Base-by-base conservation (phyloP, 2,329 filamentous ascomycete species). In the Arthrinium phaeospermum region DNA sequence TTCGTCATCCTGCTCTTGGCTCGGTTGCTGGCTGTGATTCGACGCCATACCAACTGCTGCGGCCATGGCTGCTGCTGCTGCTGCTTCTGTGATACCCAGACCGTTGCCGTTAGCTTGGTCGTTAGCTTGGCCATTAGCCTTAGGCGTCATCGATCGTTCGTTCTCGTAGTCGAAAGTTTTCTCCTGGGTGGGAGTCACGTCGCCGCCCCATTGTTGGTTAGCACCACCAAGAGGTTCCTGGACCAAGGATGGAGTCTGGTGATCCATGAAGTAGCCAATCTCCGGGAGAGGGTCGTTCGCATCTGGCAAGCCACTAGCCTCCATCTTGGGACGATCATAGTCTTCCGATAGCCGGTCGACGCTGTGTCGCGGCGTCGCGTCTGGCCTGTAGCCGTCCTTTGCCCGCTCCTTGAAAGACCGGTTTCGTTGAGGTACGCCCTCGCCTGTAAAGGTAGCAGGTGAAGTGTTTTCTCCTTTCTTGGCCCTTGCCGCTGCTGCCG, bases 241-340 rank as follows among this genome's bases (percentile, higher is more conserved):
- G 53, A 97, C 91, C 69, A 95, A 87, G 0, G 95, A 98, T 3
- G 94, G 94, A 24, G 95, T 97, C 67, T 75, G 72, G 30, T 83
- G 82, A 49, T 90, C 88, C 72, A 86, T 84, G 69, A 82, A 85
- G 75, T 94, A 92, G 4, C 92, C 94, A 77, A 93, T 91, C 78
- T 95, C 94, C 0, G 93, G 94, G 85, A 95, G 89, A 6, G 93
- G 92, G 76, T 95, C 87, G 72, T 91, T 83, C 47, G 89, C 83
- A 75, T 92, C 88, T 4, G 94, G 94, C 73, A 95, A 80, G 67
- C 91, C 92, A 79, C 88, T 94, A 61, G 92, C 89, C 53, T 88
- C 88, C 86, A 97, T 85, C 76, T 89, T 87, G 19, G 83, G 80
- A 5, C 88, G 85, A 6, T 88, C 85, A 67, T 82, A 82, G 27